Evolutionary conservation across 177 flowering plant genomes (phyloP).

Genomic region (Telopea speciosissima): DNA sequence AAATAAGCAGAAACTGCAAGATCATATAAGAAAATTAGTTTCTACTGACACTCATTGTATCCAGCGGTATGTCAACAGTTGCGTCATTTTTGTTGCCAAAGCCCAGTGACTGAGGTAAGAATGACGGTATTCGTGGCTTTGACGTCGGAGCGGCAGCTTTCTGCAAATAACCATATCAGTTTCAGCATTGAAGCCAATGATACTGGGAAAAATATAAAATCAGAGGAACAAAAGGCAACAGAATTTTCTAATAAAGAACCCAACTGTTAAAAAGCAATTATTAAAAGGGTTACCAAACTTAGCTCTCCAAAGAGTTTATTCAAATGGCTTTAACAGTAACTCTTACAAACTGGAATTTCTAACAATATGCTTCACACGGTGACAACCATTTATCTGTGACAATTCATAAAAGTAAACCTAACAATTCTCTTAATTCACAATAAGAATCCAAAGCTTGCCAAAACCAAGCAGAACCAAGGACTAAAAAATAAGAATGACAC

Average conservation of each 20-base stretch:
- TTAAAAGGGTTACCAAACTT: neutral
- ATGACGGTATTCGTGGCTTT: constrained; percentile 51
- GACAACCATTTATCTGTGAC: neutral
- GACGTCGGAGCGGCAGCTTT: constrained; percentile 48
- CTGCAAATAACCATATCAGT: constrained; percentile 33
- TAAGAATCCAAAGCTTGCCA: too few relatives aligned
- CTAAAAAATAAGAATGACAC: too few relatives aligned
- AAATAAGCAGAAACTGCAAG: neutral
- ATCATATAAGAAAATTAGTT: neutral
- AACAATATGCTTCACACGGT: too few relatives aligned
- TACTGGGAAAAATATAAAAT: neutral
- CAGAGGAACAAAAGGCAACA: neutral
- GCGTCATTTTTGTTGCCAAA: constrained; percentile 73
- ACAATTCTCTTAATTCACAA: neutral
- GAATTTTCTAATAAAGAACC: neutral
- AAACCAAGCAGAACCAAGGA: too few relatives aligned
- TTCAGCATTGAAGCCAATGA: neutral
- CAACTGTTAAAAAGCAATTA: neutral
- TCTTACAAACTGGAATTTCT: too few relatives aligned
- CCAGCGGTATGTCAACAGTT: constrained; percentile 77
- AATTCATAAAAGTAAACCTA: neutral
- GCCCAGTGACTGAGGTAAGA: constrained; percentile 39
- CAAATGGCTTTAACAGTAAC: neutral
- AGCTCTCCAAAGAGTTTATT: neutral
- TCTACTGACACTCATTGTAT: constrained; percentile 49